Percentiles rank a stretch among this genome's conserved stretches.
Conservation (phyloP, 306 rosid species). For the Gastrolobium bilobum region DNA sequence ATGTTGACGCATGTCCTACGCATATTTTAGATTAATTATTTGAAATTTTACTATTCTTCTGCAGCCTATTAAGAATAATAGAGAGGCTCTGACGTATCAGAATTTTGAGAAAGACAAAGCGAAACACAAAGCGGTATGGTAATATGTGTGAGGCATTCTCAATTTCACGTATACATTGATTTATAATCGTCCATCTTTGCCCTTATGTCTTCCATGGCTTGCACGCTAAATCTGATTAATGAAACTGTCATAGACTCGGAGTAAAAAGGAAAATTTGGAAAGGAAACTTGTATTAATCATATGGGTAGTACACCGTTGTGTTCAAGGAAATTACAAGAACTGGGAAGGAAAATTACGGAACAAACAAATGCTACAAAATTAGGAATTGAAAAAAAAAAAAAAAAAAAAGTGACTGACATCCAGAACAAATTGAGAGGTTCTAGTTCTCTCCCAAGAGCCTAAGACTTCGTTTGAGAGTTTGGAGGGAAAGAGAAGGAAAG, state of each 20-base stretch:
- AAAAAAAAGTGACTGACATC: too few relatives aligned
- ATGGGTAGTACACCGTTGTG: too few relatives aligned
- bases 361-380: too few relatives aligned
- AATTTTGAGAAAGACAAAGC: conserved; percentile 71
- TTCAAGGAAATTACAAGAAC: too few relatives aligned
- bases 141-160: conserved; percentile 1
- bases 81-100: conserved; percentile 72
- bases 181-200: conserved; percentile 5
- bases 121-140: conserved; percentile 69
- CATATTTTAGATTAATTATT: not conserved
- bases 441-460: too few relatives aligned
- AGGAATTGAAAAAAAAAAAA: too few relatives aligned
- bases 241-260: not conserved
- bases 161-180: not conserved
- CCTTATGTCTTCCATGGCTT: not conserved
- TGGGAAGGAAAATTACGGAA: too few relatives aligned
- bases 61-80: conserved; percentile 83
- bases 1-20: not conserved
- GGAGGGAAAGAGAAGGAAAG: too few relatives aligned
- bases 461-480: too few relatives aligned
- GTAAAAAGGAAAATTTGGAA: too few relatives aligned
- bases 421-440: too few relatives aligned
- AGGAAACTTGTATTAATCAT: too few relatives aligned
- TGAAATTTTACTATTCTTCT: conserved; percentile 27
- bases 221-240: conserved; percentile 1